A percentile compares a stretch with the other conserved stretches of the same genome.
phyloP scores from a whole-genome alignment of 345 rosid genomes.

The Clausena lansium region DNA sequence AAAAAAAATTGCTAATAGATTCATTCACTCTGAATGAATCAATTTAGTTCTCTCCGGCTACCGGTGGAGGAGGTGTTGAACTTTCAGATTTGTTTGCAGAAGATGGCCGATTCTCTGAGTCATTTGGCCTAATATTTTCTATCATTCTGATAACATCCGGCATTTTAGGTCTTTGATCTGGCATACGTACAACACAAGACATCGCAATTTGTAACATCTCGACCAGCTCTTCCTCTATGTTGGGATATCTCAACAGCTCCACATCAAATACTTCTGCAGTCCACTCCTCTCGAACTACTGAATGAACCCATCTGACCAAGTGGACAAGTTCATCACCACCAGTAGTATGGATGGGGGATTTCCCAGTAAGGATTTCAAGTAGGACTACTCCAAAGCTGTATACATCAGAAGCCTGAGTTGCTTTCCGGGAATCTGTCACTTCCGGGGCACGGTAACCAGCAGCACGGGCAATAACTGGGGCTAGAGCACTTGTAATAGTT shows the following conservation, averaged over 20 bases:
- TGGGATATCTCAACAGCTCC: slow-evolving; percentile 81
- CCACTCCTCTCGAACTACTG: slow-evolving; percentile 98
- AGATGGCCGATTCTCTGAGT: slow-evolving; percentile 43
- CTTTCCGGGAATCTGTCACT: slow-evolving; percentile 87
- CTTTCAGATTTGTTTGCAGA: slow-evolving; percentile 52
- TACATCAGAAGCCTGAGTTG: slow-evolving; percentile 83
- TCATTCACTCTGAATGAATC: slow-evolving; percentile 14
- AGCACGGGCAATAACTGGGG: slow-evolving; percentile 78
- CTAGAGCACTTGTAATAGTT: slow-evolving; percentile 68
- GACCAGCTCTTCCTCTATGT: slow-evolving; percentile 97
- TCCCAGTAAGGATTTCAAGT: slow-evolving; percentile 91
- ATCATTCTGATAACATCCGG: slow-evolving; percentile 71
- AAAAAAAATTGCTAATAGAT: not conserved
- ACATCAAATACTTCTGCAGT: slow-evolving; percentile 96
- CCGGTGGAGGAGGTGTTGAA: slow-evolving; percentile 42
- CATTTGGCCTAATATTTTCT: slow-evolving; percentile 51
- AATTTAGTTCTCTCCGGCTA: slow-evolving; percentile 27
- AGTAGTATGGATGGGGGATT: slow-evolving; percentile 80
- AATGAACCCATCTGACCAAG: slow-evolving; percentile 97
- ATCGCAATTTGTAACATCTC: slow-evolving; percentile 97
- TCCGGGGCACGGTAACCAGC: slow-evolving; percentile 97
- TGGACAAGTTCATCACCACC: slow-evolving; percentile 88
- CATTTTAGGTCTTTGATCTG: slow-evolving; percentile 90
- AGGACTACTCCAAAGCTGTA: slow-evolving; percentile 95
- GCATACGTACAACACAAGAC: slow-evolving; percentile 78